A percentile compares a stretch with the other conserved stretches of the same genome.
Evolutionary conservation across 78 protist species (phyloP).

Genomic region (Capsaspora owczarzaki): DNA sequence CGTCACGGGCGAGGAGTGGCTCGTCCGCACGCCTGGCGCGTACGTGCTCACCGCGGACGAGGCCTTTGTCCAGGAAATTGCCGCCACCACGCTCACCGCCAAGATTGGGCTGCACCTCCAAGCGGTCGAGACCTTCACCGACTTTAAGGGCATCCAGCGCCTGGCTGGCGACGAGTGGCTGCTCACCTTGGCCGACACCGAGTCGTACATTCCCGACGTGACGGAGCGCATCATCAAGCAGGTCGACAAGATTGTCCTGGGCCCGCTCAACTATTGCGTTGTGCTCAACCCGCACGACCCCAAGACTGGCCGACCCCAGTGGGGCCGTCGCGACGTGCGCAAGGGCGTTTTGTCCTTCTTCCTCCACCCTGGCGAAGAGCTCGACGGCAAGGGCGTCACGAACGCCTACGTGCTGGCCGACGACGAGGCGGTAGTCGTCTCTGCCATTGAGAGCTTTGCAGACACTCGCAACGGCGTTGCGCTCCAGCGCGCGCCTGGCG

Average conservation of each 20-base stretch:
- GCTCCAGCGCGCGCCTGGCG: slow-evolving; percentile 74
- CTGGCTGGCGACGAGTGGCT: slow-evolving; percentile 82
- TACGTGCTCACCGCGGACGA: slow-evolving; percentile 67
- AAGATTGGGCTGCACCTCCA: slow-evolving; percentile 55
- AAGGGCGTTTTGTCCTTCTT: slow-evolving; percentile 72
- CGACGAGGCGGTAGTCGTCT: slow-evolving; percentile 74
- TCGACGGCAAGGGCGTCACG: slow-evolving; percentile 50
- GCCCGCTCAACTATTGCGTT: slow-evolving; percentile 74
- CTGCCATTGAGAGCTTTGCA: slow-evolving; percentile 58
- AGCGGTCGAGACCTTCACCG: slow-evolving; percentile 53
- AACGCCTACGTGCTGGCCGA: slow-evolving; percentile 54
- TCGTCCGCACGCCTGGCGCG: slow-evolving; percentile 59
- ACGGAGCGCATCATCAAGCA: slow-evolving; percentile 54
- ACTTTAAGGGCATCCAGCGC: slow-evolving; percentile 17
- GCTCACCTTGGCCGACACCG: slow-evolving; percentile 47
- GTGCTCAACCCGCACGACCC: slow-evolving; percentile 63
- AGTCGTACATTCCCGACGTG: slow-evolving; percentile 71
- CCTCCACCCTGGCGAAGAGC: slow-evolving; percentile 74
- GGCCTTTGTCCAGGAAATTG: slow-evolving; percentile 37
- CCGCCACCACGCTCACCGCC: slow-evolving; percentile 45
- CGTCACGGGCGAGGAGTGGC: slow-evolving; percentile 69
- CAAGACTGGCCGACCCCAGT: slow-evolving; percentile 39
- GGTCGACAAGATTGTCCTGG: slow-evolving; percentile 59
- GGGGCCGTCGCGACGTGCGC: slow-evolving; percentile 61
- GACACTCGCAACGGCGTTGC: slow-evolving; percentile 33